Evolutionary conservation across 768 basidiomycete species (phyloP), one percentile per base, ranked within the genome.

Genomic region (Suillus subluteus): DNA sequence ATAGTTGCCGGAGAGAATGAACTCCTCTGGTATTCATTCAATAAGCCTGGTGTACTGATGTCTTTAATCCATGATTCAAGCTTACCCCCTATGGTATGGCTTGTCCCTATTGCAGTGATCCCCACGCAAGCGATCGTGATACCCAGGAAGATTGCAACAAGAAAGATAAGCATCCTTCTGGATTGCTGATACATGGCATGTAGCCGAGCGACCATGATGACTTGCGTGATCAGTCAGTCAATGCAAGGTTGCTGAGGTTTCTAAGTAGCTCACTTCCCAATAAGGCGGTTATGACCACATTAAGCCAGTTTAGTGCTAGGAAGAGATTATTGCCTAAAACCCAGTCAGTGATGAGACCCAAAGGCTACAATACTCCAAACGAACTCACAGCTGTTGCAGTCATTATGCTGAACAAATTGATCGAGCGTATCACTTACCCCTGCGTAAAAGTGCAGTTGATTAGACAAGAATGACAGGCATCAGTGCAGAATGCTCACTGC

Each of bases 151-250:
- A 26, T 23, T 26, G n/a, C 58, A 26, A 58, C 23, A 6, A 58
- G 58, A 26, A 58, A 58, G 38, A 58, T 23, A 13, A 58, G 58
- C 8, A 58, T 40, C 7, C 26, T 40, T 58, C 38, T 58, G 4
- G 58, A 58, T 40, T 5, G 38, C 58, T 26, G 58, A 18, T 58
- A 58, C 23, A 58, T 58, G n/a, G 58, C 58, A 40, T 58, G 58
- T 40, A 58, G 16, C 38, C 58, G 58, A 58, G 2, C 1, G 16
- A 58, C 26, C 23, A 58, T 58, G 38, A 58, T 58, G 38, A 40
- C 58, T 58, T 40, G 37, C 35, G 13, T 40, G 15, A 56, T 35
- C 52, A 54, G 26, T 56, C 18, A 56, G 38, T 16, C 21, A 58
- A 40, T 38, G 37, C 15, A 16, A 23, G 8, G 16, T 38, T 38